Base-by-base conservation (phyloP, 805 yeast species). In the Ogataea neopini region DNA sequence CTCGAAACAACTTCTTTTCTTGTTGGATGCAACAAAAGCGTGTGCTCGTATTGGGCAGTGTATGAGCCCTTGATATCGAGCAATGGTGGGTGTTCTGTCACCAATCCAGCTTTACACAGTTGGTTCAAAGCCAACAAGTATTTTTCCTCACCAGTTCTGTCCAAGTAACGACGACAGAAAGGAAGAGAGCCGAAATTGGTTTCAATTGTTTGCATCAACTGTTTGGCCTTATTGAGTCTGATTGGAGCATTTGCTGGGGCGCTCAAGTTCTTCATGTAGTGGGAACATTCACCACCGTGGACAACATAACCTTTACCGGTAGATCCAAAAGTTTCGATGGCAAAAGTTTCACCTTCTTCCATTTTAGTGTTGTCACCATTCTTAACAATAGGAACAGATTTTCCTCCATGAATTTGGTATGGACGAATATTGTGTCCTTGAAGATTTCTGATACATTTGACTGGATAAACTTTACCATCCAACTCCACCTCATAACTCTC, bases 331-430 rank as follows among this genome's bases (percentile, higher is more conserved):
- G 99, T 94, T 71, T 94, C 99, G 62, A 94, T 92, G 51, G 99
- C 99, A 74, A 88, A 92, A 2, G 89, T 84, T 68, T 94, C 99
- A 53, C 97, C 97, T 73, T 94, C 99, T 68, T 94, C 99, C 97
- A 94, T 92, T 76, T 92, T 92, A 9, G 98, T 94, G 67, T 79
- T 79, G 66, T 94, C 99, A 6, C 90, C 92, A 60, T 88, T 88
- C 60, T 91, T 86, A 29, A 94, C 96, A 60, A 94, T 94, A 14
- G 99, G 99, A 40, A 94, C 98, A 20, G 95, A 83, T 68, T 94
- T 94, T 53, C 97, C 97, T 35, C 91, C 94, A 68, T 94, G 99
- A 61, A 94, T 94, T 44, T 73, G 75, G 69, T 75, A 91, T 47
- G 84, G 91, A 20, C 80, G 83, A 60, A 94, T 94, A 63, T 84